These are phyloP conservation scores for Globisporangium spinosum DNA, from an alignment of 352 stramenopile species.

Conservation along the genomic window DNA sequence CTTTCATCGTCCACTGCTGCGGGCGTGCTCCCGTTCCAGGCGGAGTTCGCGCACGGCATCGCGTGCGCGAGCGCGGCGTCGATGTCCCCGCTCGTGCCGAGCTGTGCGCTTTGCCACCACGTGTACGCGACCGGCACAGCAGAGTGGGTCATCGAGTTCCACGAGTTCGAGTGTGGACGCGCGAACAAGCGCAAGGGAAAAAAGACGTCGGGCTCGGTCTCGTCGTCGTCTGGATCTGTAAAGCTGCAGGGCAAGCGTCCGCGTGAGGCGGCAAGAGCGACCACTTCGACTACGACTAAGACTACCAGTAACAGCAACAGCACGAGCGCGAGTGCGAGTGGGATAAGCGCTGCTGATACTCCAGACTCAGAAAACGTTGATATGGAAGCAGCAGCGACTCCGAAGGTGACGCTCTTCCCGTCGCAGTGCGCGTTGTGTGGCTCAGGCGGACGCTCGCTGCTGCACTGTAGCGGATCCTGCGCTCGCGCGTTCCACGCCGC, in stretches of 20 bases:
- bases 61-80: slow-evolving; percentile 10
- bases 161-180: slow-evolving; percentile 74
- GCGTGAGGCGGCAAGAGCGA: slow-evolving; percentile 17
- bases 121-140: slow-evolving; percentile 48
- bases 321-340: too few relatives aligned
- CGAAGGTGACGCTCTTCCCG: slow-evolving; percentile 38
- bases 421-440: slow-evolving; percentile 58
- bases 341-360: not conserved
- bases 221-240: not conserved
- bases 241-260: slow-evolving; percentile 32
- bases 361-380: not conserved
- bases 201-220: not conserved
- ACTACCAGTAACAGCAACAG: too few relatives aligned
- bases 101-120: slow-evolving; percentile 59
- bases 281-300: slow-evolving; percentile 1
- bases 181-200: slow-evolving; percentile 34
- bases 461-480: slow-evolving; percentile 57
- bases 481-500: slow-evolving; percentile 53
- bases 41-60: slow-evolving; percentile 11
- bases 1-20: not conserved
- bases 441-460: slow-evolving; percentile 38
- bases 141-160: slow-evolving; percentile 63
- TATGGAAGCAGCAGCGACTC: not conserved
- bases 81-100: slow-evolving; percentile 14
- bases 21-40: not conserved